Evolutionary conservation across 306 rosid species (phyloP), one percentile per base, ranked within the genome.

Genomic region (Gillenia trifoliata): DNA sequence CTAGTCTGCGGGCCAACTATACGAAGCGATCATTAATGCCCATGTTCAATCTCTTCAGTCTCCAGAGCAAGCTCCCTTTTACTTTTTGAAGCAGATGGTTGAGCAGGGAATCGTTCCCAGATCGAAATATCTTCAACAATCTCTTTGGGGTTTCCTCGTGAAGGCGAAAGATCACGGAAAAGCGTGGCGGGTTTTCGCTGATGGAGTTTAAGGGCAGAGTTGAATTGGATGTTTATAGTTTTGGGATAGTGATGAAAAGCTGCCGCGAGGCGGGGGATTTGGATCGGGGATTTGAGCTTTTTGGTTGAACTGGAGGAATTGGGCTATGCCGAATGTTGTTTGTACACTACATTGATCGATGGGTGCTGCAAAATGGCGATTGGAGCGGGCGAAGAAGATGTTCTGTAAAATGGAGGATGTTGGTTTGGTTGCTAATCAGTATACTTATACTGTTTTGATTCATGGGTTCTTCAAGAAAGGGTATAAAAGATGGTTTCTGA

Each of bases 351-450:
- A 16, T 60, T 93, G 88, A 86, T 93, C 50, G 90, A 89, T 61
- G 98, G 95, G 55, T 93, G 88, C 68, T 90, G 92, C 82, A 90
- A 87, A 79, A 90, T 73, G 89, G 88, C 43, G 87, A 93, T 68
- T 89, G 40, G 86, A 86, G 22, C 62, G 76, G 30, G 96, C 90
- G 3, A 83, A 86, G 82, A 76, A 81, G 68, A 66, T 93, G 83
- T 90, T 90, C 85, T 71, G 70, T 69, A 88, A 75, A 80, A 89
- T 93, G 92, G 77, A 72, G 68, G 73, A 76, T 59, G 47, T 90
- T 75, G 81, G 81, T 76, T 64, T 90, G 72, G 91, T 83, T 64
- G 82, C 91, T 16, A 86, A 89, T 73, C 93, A 86, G 34, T 86
- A 79, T 81, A 85, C 91, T 15, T 93, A 89, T 52, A 85, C 89